Evolutionary conservation across 2,329 filamentous ascomycete species (phyloP).

Genomic region (Arthrobotrys megalospora): DNA sequence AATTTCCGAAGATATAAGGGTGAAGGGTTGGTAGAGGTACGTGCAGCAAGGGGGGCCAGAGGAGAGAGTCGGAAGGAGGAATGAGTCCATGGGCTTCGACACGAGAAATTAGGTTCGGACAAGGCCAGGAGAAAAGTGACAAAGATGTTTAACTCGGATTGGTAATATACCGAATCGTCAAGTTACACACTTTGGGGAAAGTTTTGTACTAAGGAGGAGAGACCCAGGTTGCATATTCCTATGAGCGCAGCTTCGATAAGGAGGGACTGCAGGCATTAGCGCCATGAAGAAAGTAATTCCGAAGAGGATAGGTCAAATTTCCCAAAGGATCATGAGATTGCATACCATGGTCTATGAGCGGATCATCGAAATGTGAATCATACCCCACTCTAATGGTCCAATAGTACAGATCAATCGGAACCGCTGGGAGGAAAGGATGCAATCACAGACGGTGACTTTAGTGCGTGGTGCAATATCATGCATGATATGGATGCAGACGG

Average conservation of each 20-base stretch:
- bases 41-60: conserved; percentile 1
- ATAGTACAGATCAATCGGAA: conserved; percentile 21
- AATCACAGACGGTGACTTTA: conserved; percentile 31
- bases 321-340: conserved; percentile 21
- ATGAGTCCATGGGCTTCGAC: not conserved
- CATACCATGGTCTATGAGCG: conserved; percentile 14
- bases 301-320: conserved; percentile 27
- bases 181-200: not conserved
- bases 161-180: not conserved
- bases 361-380: conserved; percentile 29
- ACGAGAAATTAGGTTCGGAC: conserved; percentile 17
- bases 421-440: conserved; percentile 24
- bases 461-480: conserved; percentile 30
- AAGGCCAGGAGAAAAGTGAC: not conserved
- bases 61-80: not conserved
- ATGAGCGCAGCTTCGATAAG: not conserved
- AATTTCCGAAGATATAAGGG: conserved; percentile 45
- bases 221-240: not conserved
- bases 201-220: not conserved
- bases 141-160: not conserved
- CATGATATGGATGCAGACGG: conserved; percentile 23
- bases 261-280: conserved; percentile 18
- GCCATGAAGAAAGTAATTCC: conserved; percentile 17
- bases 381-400: conserved; percentile 8
- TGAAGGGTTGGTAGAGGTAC: conserved; percentile 7